Conservation (phyloP, 257 asterid species). For the Solanum microdontum region DNA sequence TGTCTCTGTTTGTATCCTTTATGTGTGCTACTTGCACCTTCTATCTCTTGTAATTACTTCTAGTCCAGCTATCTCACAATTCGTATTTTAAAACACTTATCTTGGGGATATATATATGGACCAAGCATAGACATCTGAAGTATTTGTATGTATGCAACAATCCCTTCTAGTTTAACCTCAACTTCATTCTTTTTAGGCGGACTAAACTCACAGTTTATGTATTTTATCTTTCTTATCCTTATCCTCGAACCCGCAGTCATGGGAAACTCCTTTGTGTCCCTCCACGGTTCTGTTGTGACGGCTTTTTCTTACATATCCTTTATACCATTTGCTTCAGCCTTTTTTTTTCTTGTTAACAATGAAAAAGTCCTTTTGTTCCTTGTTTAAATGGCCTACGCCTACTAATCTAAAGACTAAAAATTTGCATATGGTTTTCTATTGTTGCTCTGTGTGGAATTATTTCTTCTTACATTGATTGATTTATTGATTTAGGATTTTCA, state of each 20-base stretch:
- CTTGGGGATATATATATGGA: not conserved
- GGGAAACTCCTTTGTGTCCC: not conserved
- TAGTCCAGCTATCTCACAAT: not conserved
- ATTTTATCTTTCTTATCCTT: not conserved
- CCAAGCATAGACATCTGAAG: not conserved
- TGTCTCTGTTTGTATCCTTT: not conserved
- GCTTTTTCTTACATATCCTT: not conserved
- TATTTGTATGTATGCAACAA: not conserved
- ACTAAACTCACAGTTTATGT: not conserved
- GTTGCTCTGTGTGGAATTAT: not conserved
- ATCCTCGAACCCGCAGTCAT: not conserved
- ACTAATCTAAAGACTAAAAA: not conserved
- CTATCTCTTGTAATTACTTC: not conserved
- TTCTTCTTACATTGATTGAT: not conserved
- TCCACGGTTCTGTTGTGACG: not conserved
- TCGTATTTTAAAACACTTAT: not conserved
- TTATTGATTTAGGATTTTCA: not conserved
- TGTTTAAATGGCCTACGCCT: not conserved
- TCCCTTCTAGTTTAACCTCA: not conserved
- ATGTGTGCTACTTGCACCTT: not conserved
- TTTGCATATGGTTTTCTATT: not conserved
- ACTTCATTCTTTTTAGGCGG: not conserved
- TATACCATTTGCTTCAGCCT: not conserved
- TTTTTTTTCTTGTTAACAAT: not conserved
- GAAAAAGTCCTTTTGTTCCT: not conserved